Base-by-base conservation (phyloP, 345 rosid species). In the Eutrema yunnanense region DNA sequence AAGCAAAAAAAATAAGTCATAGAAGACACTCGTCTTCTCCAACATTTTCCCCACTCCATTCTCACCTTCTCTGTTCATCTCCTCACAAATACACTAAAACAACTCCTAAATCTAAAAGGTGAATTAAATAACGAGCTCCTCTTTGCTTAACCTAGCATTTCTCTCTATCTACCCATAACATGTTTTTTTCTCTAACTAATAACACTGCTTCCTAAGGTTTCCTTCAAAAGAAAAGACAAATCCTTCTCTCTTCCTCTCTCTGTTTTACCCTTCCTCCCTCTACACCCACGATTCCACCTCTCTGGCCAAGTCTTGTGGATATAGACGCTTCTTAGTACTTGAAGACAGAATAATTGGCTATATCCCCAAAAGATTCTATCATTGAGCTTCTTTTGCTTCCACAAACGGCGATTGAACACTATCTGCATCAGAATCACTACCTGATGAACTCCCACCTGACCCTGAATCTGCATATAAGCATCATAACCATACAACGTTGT, bases 341-440 rank as follows among this genome's bases (percentile, higher is more conserved):
- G 22, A 68, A n/a, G 43, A 32, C 43, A 16, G 37, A 57, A 22
- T 5, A 44, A 37, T 13, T 13, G 30, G 71, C 33, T 29, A 67
- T 14, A 6, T 52, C 40, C 30, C 16, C 42, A 52, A 42, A 13
- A 6, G 8, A 33, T 64, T 33, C 11, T 2, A 47, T 65, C 58
- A 73, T 8, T 29, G 58, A 6, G 57, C 57, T 29, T 73, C 78
- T 60, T 67, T 74, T 50, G 68, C 67, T 33, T 51, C 73, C 78
- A 74, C 78, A 60, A 58, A 74, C 60, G 78, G 78, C 9, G 68
- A 74, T 51, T 67, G 78, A 14, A 74, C 73, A 59, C 73, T 59
- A 67, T 74, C 73, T 26, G 73, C 78, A 49, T 74, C 78, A 1
- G 73, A 67, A 32, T 67, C 78, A 59, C 73, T 74, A 19, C 55